phyloP scores from a whole-genome alignment of 495 filamentous ascomycete genomes.

The Letharia lupina region DNA sequence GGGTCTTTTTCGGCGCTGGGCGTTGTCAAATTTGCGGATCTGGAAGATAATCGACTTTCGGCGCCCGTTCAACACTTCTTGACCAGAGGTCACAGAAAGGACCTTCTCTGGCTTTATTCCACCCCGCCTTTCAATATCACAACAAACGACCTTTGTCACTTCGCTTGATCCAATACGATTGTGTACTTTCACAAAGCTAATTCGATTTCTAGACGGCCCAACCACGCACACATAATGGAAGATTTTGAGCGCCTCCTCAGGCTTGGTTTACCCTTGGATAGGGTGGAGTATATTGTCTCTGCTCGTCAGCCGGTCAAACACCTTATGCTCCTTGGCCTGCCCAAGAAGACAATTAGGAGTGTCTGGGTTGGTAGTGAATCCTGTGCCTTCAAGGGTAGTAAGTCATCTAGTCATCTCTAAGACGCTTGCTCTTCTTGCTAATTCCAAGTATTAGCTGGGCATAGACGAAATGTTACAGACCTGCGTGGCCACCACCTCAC shows the following conservation, averaged over 20 bases:
- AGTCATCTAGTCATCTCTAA: not conserved
- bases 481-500: not conserved
- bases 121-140: not conserved
- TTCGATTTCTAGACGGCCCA: not conserved
- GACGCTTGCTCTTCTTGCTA: not conserved
- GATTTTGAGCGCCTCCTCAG: not conserved
- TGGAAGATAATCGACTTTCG: no score
- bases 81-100: not conserved
- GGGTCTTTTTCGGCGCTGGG: not conserved
- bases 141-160: not conserved
- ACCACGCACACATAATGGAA: not conserved
- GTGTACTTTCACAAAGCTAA: not conserved
- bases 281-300: no score
- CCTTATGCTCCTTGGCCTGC: not conserved
- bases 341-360: not conserved
- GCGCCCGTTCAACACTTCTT: not conserved
- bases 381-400: not conserved
- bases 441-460: not conserved
- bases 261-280: not conserved
- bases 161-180: not conserved
- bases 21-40: not conserved
- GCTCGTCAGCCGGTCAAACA: no score
- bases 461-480: not conserved
- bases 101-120: not conserved
- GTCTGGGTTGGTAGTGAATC: not conserved